Evolutionary conservation across 495 filamentous ascomycete species (phyloP), one percentile per base, ranked within the genome.

Genomic region (Neurospora hispaniola): DNA sequence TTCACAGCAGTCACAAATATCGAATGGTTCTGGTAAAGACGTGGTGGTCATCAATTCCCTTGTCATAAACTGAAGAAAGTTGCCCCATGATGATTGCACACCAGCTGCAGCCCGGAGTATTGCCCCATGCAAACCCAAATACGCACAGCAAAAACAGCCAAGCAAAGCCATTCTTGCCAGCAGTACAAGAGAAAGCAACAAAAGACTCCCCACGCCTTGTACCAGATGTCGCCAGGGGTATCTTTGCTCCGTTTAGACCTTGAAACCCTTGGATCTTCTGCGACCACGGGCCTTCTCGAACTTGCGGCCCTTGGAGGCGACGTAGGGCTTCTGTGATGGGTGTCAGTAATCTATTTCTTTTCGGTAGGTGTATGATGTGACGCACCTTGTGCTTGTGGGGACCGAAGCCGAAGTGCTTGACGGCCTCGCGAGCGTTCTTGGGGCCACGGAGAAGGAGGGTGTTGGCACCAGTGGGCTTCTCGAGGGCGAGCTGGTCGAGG

Each of bases 391-490:
- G 88, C 83, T 90, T 93, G 88, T 99, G 96, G 69, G 96, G 96
- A 70, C 96, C 96, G 78, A 99, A 91, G 78, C 96, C 96, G 82
- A 99, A 98, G 87, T 98, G 96, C 91, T 97, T 98, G 80, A 98
- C 87, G 69, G 96, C 94, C 90, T 99, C 96, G 76, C 96, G 89
- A 74, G 93, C 84, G 84, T 97, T 98, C 93, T 97, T 98, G 79
- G 96, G 93, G 74, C 96, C 96, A 81, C 96, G 90, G 81, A 99
- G 90, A 69, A 99, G 88, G 71, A 99, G 88, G 70, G 95, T 98
- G 88, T 97, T 97, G 83, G 89, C 88, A 80, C 96, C 96, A 75
- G 94, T 98, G 72, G 96, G 96, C 73, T 93, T 90, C 79, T 96
- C 90, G 74, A 96, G 87, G 78, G 96, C 96, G 76, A 99, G 89